Base-by-base conservation (phyloP, 257 asterid genomes). In the Capsicum rhomboideum region DNA sequence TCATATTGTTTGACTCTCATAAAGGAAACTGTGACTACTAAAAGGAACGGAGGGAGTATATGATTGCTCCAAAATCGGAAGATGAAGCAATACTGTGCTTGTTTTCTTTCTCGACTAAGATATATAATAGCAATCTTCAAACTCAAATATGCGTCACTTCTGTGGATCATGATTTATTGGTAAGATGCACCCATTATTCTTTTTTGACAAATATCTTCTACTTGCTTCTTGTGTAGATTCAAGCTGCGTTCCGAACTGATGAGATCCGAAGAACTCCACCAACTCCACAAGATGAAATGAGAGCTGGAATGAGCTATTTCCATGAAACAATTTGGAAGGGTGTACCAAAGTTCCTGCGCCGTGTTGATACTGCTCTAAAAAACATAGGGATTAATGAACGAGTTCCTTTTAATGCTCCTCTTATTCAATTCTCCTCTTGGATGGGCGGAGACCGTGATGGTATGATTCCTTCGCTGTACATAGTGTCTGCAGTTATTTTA, bases 401-500 rank as follows among this genome's bases (percentile, higher is more conserved):
- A 23, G 88, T 90, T 86, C 92, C 92, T 64, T 88, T 88, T 78
- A 90, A 88, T 86, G 91, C 91, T 75, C 92, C 91, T 31, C 91
- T 90, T 11, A 90, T 90, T 83, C 92, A 90, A 56, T 90, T 90
- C 85, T 90, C 92, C 71, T 90, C 92, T 82, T 90, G 92, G 92
- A 90, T 90, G 92, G 92, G 92, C 6, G 92, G 92, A 78, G 92
- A 90, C 83, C 92, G 92, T 85, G 92, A 90, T 86, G 92, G 92
- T 90, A 90, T 46, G 49, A 72, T 23, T 55, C 50, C 31, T 52
- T 10, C 28, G n/a, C 28, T 50, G 10, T 5, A 1, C 18, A 77
- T 17, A 50, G 50, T 17, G 10, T 77, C 50, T 77, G 46, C 28
- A 50, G 26, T 50, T 75, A 46, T 23, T 23, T 77, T 50, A 28